A percentile compares a stretch with the other conserved stretches of the same genome.
Conservation (phyloP, 495 filamentous ascomycete species). For the Collariella sp. region DNA sequence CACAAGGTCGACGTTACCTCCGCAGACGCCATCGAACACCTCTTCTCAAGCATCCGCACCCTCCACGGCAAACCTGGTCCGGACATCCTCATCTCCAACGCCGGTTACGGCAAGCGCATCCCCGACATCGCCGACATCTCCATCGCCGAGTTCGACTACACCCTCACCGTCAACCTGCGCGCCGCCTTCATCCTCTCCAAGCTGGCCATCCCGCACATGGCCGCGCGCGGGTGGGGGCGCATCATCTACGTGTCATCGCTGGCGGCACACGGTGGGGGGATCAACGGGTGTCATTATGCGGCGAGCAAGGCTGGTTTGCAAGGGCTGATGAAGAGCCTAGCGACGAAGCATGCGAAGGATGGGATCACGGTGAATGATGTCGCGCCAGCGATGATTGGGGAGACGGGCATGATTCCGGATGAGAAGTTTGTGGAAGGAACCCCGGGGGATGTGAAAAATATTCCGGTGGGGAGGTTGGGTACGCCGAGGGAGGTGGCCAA, state of each 20-base stretch:
- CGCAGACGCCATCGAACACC: constrained; percentile 40
- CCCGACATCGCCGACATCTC: constrained; percentile 31
- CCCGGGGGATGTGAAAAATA: constrained; percentile 41
- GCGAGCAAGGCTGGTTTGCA: constrained; percentile 56
- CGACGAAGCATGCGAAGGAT: constrained; percentile 49
- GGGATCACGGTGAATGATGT: constrained; percentile 71
- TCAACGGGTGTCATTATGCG: constrained; percentile 63
- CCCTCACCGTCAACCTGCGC: constrained; percentile 55
- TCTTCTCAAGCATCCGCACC: constrained; percentile 45
- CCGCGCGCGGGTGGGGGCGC: constrained; percentile 52
- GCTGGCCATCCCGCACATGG: constrained; percentile 57
- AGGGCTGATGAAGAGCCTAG: constrained; percentile 58
- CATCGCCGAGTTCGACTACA: constrained; percentile 59
- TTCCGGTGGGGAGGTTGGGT: constrained; percentile 56
- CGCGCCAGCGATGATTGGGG: constrained; percentile 65
- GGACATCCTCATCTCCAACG: constrained; percentile 53
- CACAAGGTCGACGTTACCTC: constrained; percentile 51
- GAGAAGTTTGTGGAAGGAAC: constrained; percentile 40
- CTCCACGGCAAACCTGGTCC: constrained; percentile 45
- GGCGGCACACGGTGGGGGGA: constrained; percentile 55
- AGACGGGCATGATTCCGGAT: constrained; percentile 58
- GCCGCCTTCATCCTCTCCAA: constrained; percentile 59
- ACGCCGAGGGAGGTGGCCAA: constrained; percentile 60
- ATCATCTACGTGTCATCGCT: constrained; percentile 63
- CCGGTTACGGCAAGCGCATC: constrained; percentile 29